Evolutionary conservation across 1,284 basidiomycete genomes (phyloP), one percentile per base, ranked within the genome.

Genomic region (Papiliotrema nemorosa): DNA sequence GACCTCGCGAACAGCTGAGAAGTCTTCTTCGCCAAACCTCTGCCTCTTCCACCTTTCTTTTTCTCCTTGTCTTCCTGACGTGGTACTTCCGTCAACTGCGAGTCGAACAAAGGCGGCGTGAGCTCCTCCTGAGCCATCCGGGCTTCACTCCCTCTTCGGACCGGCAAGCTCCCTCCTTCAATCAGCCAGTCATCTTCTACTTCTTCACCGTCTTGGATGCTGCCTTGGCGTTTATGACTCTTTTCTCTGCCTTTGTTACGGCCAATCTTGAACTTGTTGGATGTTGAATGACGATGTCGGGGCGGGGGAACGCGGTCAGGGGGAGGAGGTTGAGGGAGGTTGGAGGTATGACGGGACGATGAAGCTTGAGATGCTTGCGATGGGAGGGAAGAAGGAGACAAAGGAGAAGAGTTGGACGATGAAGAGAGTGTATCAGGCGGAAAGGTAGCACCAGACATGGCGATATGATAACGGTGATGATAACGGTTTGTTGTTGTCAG

Each of bases 21-120:
- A 0, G 71, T 73, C 60, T 73, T 73, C 58, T 71, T 70, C 2
- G 63, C 71, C 27, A 73, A 45, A 12, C 58, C 49, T 14, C 63
- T 54, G 5, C 66, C 54, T 45, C 38, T 20, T 14, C 37, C 25
- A 14, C 25, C 27, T 34, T 66, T 70, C 5, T 53, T 56, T 45
- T 50, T 53, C 55, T 61, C 60, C 44, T 59, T 54, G 46, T 59
- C 54, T 27, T 52, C 52, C 45, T 60, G 54, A 14, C 45, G 54
- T 4, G 53, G 52, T n/a, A 59, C 54, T 29, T 60, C 61, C 6
- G 54, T 63, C 21, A 60, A 18, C 26, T 63, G 58, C 1, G 54
- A 57, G 35, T 61, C 58, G n/a, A 45, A 51, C 49, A 54, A 5
- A 21, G 34, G 36, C 5, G 13, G 34, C 7, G 51, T 22, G 25